A percentile compares a stretch with the other conserved stretches of the same genome.
phyloP scores from a whole-genome alignment of 306 rosid genomes.

The Gastrolobium villosum region DNA sequence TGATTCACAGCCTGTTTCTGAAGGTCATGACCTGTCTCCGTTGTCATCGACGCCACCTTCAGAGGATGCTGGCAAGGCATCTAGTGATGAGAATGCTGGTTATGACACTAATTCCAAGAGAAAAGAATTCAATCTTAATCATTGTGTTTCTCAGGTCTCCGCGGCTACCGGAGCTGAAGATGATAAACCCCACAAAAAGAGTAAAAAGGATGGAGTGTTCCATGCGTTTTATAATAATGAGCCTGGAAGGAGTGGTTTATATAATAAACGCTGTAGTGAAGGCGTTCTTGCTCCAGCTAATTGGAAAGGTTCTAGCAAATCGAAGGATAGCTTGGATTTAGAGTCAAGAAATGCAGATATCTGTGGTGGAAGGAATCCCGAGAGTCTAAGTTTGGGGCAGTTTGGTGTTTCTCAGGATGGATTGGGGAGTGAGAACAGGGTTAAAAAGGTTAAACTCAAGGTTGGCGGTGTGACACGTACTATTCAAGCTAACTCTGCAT shows the following conservation, averaged over 20 bases:
- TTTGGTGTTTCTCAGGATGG: conserved; percentile 65
- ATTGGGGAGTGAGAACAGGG: conserved; percentile 70
- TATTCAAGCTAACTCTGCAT: conserved; percentile 76
- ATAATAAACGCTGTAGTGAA: conserved; percentile 75
- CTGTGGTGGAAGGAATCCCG: conserved; percentile 65
- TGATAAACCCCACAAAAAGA: conserved; percentile 55
- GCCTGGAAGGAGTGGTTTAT: conserved; percentile 57
- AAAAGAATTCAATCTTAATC: conserved; percentile 79
- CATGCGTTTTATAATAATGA: conserved; percentile 63
- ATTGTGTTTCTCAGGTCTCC: conserved; percentile 61
- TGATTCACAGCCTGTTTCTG: conserved; percentile 72
- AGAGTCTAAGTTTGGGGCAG: conserved; percentile 63
- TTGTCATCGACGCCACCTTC: conserved; percentile 74
- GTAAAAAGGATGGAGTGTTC: conserved; percentile 64
- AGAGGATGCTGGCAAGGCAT: conserved; percentile 76
- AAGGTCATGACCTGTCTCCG: conserved; percentile 65
- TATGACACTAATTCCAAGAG: conserved; percentile 67
- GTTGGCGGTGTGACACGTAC: conserved; percentile 84
- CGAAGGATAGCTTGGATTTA: conserved; percentile 56
- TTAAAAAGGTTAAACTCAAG: conserved; percentile 90
- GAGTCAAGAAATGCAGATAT: conserved; percentile 61
- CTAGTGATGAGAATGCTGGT: conserved; percentile 83
- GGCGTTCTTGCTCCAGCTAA: conserved; percentile 94
- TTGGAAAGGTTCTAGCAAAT: conserved; percentile 78
- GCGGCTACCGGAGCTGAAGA: conserved; percentile 53